phyloP scores from a whole-genome alignment of 805 yeast species.

The Saccharomycopsis babjevae region DNA sequence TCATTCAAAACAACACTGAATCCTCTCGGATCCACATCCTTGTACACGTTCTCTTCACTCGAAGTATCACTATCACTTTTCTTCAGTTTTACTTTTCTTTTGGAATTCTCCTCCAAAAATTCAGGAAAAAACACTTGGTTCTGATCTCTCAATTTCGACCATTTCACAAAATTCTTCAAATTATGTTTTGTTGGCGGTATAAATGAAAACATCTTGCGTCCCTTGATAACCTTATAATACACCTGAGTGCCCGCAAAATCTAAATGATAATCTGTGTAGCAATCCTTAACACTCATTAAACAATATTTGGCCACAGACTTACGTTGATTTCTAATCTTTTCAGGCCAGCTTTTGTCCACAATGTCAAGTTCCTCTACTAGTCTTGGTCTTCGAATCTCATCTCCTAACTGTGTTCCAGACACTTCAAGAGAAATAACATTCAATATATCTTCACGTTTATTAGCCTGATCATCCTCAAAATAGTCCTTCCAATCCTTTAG shows the following conservation, averaged over 20 bases:
- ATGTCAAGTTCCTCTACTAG: conserved; percentile 59
- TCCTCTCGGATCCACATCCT: conserved; percentile 32
- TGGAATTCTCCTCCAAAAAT: conserved; percentile 22
- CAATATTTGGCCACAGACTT: conserved; percentile 70
- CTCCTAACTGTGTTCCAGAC: conserved; percentile 42
- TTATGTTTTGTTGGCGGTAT: conserved; percentile 67
- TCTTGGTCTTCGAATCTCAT: conserved; percentile 50
- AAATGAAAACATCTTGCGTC: conserved; percentile 64
- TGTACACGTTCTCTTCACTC: neutral
- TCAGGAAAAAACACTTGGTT: conserved; percentile 57
- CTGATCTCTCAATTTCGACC: conserved; percentile 65
- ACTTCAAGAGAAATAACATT: conserved; percentile 81
- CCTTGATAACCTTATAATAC: conserved; percentile 73
- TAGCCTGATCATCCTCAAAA: conserved; percentile 34
- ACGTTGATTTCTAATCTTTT: conserved; percentile 21
- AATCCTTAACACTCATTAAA: conserved; percentile 70
- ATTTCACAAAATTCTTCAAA: conserved; percentile 48
- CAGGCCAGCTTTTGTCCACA: conserved; percentile 58
- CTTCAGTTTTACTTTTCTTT: neutral
- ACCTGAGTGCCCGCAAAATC: conserved; percentile 93
- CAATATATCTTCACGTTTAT: conserved; percentile 50
- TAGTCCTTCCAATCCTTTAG: conserved; percentile 68
- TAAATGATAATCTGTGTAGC: conserved; percentile 83
- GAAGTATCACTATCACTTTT: neutral
- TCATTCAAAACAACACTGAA: conserved; percentile 40